Conservation (phyloP, 2,329 filamentous ascomycete genomes). For the Fusarium sp. region DNA sequence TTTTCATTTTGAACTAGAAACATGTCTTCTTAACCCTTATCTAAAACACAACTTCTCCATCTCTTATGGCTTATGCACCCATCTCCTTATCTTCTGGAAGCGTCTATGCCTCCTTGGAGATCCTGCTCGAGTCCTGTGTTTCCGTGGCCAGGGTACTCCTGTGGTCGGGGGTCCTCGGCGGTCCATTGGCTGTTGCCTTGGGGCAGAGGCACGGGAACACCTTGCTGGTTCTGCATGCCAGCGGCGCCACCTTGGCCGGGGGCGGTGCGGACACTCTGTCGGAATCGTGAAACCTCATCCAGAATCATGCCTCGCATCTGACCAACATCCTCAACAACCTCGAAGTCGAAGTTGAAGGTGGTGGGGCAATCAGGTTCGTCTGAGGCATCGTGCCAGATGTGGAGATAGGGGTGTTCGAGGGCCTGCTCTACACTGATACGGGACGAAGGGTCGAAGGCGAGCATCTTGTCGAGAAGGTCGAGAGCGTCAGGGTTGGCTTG, state of each 20-base stretch:
- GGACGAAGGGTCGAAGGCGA: slow-evolving; percentile 94
- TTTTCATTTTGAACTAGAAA: slow-evolving; percentile 24
- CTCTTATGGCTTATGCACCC: slow-evolving; percentile 2
- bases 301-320: slow-evolving; percentile 98
- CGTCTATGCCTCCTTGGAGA: slow-evolving; percentile 63
- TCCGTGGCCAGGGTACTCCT: slow-evolving; percentile 66
- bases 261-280: slow-evolving; percentile 69
- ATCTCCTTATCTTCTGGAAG: slow-evolving; percentile 51
- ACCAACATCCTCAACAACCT: slow-evolving; percentile 93
- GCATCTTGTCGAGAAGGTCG: slow-evolving; percentile 95
- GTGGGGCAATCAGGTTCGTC: slow-evolving; percentile 95
- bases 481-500: slow-evolving; percentile 96
- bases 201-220: slow-evolving; percentile 66
- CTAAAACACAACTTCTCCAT: slow-evolving; percentile 13
- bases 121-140: slow-evolving; percentile 68
- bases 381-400: slow-evolving; percentile 98
- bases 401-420: slow-evolving; percentile 94
- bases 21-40: slow-evolving; percentile 14
- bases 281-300: slow-evolving; percentile 92
- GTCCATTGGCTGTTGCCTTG: slow-evolving; percentile 67
- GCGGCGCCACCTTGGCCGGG: slow-evolving; percentile 55
- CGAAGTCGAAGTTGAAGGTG: slow-evolving; percentile 98
- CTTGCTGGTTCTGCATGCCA: slow-evolving; percentile 55
- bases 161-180: slow-evolving; percentile 70
- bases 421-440: slow-evolving; percentile 96